Percentiles rank a stretch among this genome's conserved stretches.
These are phyloP conservation scores for Prunus padus DNA, from an alignment of 306 rosid genomes.

Conservation along the genomic window DNA sequence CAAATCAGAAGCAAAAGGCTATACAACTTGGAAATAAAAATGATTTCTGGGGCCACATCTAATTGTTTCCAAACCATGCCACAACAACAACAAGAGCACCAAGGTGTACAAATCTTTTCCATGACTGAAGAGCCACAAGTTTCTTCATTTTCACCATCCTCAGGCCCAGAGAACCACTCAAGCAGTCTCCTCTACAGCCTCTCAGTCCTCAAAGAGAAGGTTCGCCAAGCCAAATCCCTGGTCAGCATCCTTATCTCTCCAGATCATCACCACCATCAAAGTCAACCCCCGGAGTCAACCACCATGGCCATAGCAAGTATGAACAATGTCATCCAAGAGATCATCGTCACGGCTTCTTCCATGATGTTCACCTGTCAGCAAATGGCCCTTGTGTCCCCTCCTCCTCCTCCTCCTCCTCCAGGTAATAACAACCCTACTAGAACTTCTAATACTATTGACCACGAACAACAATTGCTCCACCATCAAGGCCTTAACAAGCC, in stretches of 20 bases:
- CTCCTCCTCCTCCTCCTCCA: constrained; percentile 7
- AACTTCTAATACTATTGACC: not conserved
- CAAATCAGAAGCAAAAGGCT: too few species aligned
- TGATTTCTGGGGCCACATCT: constrained; percentile 40
- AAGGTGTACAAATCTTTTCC: constrained; percentile 27
- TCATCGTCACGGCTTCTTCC: constrained; percentile 67
- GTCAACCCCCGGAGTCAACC: constrained; percentile 29
- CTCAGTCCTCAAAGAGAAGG: constrained; percentile 65
- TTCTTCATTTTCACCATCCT: constrained; percentile 15
- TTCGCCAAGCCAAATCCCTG: constrained; percentile 54
- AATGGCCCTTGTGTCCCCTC: constrained; percentile 24
- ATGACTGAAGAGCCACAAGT: constrained; percentile 11
- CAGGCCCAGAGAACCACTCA: constrained; percentile 24
- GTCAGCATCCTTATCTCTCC: constrained; percentile 51
- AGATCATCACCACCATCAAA: constrained; percentile 5
- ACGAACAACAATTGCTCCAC: too few species aligned
- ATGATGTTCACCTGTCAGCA: constrained; percentile 77
- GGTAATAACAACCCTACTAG: constrained; percentile 23
- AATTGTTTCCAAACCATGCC: constrained; percentile 27
- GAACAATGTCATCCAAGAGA: constrained; percentile 66
- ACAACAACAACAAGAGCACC: constrained; percentile 4
- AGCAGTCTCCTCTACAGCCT: constrained; percentile 61
- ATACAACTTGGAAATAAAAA: constrained; percentile 5
- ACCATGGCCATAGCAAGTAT: constrained; percentile 47
- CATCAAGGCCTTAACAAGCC: not conserved